Evolutionary conservation across 768 basidiomycete species (phyloP).

Genomic region (Phlebiopsis flavidoalba): DNA sequence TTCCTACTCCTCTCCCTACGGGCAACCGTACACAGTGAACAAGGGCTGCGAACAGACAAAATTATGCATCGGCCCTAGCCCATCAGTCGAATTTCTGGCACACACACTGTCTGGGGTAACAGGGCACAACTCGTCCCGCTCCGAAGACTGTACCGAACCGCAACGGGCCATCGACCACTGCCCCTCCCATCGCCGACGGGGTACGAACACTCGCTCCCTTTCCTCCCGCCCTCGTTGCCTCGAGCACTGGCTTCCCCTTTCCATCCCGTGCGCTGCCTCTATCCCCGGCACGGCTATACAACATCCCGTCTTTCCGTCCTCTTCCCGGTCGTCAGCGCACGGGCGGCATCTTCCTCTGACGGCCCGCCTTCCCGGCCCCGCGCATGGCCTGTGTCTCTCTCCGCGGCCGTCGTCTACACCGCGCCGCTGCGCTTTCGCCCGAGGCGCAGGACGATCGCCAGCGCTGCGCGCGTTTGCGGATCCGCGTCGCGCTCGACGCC

Average conservation of each 20-base stretch:
- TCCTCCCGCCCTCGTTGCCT: slow-evolving; percentile 42
- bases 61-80: no score
- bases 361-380: slow-evolving; percentile 34
- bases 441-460: slow-evolving; percentile 75
- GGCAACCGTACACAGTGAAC: background rate
- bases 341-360: slow-evolving; percentile 73
- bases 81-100: slow-evolving; percentile 32
- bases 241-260: slow-evolving; percentile 28
- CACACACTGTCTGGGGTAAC: no score
- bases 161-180: slow-evolving; percentile 53
- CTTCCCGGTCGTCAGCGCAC: slow-evolving; percentile 71
- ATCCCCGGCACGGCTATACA: slow-evolving; percentile 28
- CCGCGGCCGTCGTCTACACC: slow-evolving; percentile 44
- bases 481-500: slow-evolving; percentile 43
- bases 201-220: slow-evolving; percentile 57
- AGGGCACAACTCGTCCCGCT: slow-evolving; percentile 44
- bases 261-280: slow-evolving; percentile 36
- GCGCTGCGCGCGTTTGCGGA: slow-evolving; percentile 50
- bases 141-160: slow-evolving; percentile 55
- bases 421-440: slow-evolving; percentile 68
- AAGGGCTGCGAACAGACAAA: slow-evolving; percentile 30
- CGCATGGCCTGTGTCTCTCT: slow-evolving; percentile 54
- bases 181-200: slow-evolving; percentile 73
- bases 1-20: slow-evolving; percentile 37
- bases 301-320: slow-evolving; percentile 55